Conservation (phyloP, 345 rosid species). For the Gossypium thurberi region DNA sequence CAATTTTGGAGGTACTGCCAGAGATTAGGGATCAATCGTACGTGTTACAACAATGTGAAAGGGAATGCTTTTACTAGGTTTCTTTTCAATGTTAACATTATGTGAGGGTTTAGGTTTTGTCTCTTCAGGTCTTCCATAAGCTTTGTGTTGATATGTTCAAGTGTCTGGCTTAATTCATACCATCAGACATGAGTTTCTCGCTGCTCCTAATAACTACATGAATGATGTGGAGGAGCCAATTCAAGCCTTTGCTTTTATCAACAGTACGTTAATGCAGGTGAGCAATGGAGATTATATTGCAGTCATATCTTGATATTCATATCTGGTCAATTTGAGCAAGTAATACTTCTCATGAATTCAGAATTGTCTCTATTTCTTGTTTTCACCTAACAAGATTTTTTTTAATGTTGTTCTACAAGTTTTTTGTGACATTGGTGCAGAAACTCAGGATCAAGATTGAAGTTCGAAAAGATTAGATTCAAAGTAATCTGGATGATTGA, state of each 20-base stretch:
- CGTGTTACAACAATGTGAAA: conserved; percentile 68
- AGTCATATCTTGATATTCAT: conserved; percentile 56
- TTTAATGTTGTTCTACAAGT: neutral
- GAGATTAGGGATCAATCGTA: conserved; percentile 60
- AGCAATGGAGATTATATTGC: conserved; percentile 47
- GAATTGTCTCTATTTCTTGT: conserved; percentile 4
- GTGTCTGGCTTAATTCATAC: conserved; percentile 54
- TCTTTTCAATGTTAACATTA: conserved; percentile 5
- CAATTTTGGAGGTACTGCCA: conserved; percentile 66
- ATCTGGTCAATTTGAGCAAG: conserved; percentile 75
- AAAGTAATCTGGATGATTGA: too few relatives aligned
- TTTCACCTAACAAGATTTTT: conserved; percentile 3
- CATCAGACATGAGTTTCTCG: conserved; percentile 50
- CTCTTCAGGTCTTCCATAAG: conserved; percentile 7
- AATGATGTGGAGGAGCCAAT: conserved; percentile 45
- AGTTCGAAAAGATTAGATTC: too few relatives aligned
- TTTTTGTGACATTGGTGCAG: too few relatives aligned
- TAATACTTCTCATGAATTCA: conserved; percentile 23
- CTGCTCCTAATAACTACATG: conserved; percentile 83
- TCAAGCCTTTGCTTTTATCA: conserved; percentile 31
- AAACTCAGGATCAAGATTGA: too few relatives aligned
- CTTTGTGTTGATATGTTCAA: conserved; percentile 6
- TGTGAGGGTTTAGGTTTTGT: neutral
- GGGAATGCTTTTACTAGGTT: conserved; percentile 75
- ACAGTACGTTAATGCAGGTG: conserved; percentile 34